A percentile compares a stretch with the other conserved stretches of the same genome.
Conservation (phyloP, 176 grass and related monocot species). For the Themeda triandra region DNA sequence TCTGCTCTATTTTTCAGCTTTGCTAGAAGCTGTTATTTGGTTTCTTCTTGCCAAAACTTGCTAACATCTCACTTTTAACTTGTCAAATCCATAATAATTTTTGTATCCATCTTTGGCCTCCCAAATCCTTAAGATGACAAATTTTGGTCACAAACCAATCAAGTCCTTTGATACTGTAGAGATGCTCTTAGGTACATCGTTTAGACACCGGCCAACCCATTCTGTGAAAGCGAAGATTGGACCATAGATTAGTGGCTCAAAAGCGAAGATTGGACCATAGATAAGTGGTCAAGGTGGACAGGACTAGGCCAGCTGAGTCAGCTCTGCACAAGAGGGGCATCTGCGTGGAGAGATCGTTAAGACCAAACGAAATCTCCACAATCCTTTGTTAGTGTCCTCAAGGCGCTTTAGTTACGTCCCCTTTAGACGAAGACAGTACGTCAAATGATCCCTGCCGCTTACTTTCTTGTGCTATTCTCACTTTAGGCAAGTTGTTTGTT, state of each 20-base stretch:
- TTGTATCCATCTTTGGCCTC: no score
- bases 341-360: neutral
- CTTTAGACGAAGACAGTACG: neutral
- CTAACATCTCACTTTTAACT: no score
- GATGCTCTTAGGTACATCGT: neutral
- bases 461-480: no score
- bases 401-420: neutral
- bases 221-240: conserved; percentile 9
- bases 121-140: no score
- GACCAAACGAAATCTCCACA: neutral
- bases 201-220: neutral
- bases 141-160: no score
- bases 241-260: neutral
- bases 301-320: conserved; percentile 17
- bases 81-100: no score
- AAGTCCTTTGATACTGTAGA: no score
- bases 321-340: conserved; percentile 18
- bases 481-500: no score
- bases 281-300: conserved; percentile 2
- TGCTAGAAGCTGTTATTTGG: no score
- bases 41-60: no score
- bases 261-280: conserved; percentile 8
- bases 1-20: no score
- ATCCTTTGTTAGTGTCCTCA: neutral
- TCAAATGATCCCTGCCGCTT: no score